Conservation (phyloP, 1,284 basidiomycete species). For the Cystobasidium sp. region DNA sequence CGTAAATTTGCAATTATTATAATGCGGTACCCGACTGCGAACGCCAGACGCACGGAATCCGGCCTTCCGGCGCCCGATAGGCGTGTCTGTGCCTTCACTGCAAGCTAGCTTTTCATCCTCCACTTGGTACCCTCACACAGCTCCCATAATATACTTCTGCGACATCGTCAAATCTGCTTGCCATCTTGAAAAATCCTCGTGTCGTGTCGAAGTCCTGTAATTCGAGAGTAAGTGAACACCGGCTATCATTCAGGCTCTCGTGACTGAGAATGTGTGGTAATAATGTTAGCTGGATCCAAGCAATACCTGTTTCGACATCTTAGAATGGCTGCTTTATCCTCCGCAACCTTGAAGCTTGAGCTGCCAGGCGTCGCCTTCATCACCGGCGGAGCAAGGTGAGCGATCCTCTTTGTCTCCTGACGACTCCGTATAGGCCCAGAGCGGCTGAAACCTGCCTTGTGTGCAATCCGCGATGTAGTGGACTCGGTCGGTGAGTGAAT, state of each 20-base stretch:
- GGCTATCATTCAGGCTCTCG: too few species aligned
- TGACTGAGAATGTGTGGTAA: too few species aligned
- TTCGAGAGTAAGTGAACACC: too few species aligned
- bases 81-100: too few species aligned
- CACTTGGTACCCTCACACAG: neutral
- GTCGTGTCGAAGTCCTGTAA: too few species aligned
- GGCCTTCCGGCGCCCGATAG: too few species aligned
- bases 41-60: too few species aligned
- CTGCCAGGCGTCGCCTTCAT: slow-evolving; percentile 3
- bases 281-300: too few species aligned
- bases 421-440: neutral
- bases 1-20: too few species aligned
- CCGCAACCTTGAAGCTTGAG: slow-evolving; percentile 1
- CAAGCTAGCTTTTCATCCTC: neutral
- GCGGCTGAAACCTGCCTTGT: neutral
- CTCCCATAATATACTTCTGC: neutral
- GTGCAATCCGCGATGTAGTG: neutral
- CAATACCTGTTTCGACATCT: too few species aligned
- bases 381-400: slow-evolving; percentile 2
- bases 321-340: neutral
- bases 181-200: neutral
- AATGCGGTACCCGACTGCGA: too few species aligned
- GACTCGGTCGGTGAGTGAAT: slow-evolving; percentile 3
- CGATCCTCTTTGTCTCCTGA: neutral
- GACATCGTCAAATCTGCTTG: neutral